A percentile compares a stretch with the other conserved stretches of the same genome.
These are phyloP conservation scores for Quercus aquifolioides DNA, from an alignment of 306 rosid species.

Conservation along the genomic window DNA sequence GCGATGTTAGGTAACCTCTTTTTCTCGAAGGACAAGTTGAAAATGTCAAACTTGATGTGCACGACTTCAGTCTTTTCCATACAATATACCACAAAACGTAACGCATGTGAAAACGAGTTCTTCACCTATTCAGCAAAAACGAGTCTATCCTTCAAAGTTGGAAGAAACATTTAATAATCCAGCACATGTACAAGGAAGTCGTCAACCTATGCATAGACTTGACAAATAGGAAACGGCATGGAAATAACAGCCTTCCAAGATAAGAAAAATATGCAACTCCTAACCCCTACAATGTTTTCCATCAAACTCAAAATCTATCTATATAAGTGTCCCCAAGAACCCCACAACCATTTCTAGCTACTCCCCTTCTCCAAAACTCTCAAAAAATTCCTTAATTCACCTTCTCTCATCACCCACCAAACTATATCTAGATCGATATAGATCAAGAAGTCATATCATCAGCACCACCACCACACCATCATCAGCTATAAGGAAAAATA, in stretches of 20 bases:
- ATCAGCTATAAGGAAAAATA: too few species aligned
- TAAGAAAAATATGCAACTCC: not conserved
- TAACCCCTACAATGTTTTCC: not conserved
- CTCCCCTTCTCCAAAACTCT: too few species aligned
- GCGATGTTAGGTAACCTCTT: not conserved
- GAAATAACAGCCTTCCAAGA: constrained; percentile 1
- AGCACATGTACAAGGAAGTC: not conserved
- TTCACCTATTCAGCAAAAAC: too few species aligned
- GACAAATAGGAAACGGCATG: constrained; percentile 18
- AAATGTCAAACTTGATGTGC: not conserved
- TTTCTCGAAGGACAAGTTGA: not conserved
- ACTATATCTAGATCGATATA: too few species aligned
- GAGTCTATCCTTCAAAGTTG: too few species aligned
- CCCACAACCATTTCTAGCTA: not conserved
- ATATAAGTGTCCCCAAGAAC: not conserved
- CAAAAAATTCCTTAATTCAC: too few species aligned
- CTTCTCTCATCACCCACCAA: too few species aligned
- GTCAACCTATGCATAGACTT: not conserved
- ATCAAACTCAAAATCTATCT: not conserved
- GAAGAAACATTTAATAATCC: too few species aligned
- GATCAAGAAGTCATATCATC: too few species aligned
- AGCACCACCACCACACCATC: too few species aligned
- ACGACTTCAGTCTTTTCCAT: not conserved
- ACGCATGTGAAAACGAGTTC: not conserved
- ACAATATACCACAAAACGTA: not conserved